phyloP scores from a whole-genome alignment of 805 yeast genomes.

The Wickerhamomyces hampshirensis region DNA sequence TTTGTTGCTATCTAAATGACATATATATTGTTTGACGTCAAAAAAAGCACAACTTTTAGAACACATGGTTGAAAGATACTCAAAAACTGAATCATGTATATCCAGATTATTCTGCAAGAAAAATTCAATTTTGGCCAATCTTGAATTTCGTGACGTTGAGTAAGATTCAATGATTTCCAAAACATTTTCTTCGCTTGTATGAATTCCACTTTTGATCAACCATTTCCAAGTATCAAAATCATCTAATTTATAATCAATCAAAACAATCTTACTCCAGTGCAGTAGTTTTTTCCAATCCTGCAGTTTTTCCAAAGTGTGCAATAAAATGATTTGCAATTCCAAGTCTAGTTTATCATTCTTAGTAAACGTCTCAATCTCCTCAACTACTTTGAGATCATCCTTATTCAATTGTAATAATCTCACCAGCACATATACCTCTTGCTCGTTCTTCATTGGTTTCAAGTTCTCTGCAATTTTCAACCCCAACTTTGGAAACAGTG shows the following conservation, averaged over 20 bases:
- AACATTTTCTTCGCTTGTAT: constrained; percentile 29
- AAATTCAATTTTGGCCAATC: constrained; percentile 47
- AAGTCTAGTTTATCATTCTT: constrained; percentile 41
- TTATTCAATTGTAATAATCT: constrained; percentile 38
- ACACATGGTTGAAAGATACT: constrained; percentile 38
- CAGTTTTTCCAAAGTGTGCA: constrained; percentile 40
- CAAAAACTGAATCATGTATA: constrained; percentile 27
- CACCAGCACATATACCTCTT: constrained; percentile 61
- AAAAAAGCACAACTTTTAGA: constrained; percentile 59
- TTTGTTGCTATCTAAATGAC: constrained; percentile 7
- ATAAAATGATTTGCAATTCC: constrained; percentile 53
- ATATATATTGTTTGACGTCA: constrained; percentile 44
- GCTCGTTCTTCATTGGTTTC: constrained; percentile 51
- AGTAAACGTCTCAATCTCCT: constrained; percentile 29
- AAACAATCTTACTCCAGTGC: constrained; percentile 33
- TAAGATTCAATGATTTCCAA: constrained; percentile 29
- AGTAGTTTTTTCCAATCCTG: constrained; percentile 41
- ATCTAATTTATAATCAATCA: constrained; percentile 51
- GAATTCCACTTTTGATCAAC: constrained; percentile 40
- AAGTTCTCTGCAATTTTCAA: constrained; percentile 47
- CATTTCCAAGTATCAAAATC: constrained; percentile 76
- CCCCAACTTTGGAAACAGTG: constrained; percentile 58
- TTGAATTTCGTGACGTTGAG: constrained; percentile 48
- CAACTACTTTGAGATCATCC: constrained; percentile 31
- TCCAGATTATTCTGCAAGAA: constrained; percentile 22